Percentiles rank a stretch among this genome's conserved stretches.
Conservation (phyloP, 805 yeast species). For the Metschnikowia noctiluminum region DNA sequence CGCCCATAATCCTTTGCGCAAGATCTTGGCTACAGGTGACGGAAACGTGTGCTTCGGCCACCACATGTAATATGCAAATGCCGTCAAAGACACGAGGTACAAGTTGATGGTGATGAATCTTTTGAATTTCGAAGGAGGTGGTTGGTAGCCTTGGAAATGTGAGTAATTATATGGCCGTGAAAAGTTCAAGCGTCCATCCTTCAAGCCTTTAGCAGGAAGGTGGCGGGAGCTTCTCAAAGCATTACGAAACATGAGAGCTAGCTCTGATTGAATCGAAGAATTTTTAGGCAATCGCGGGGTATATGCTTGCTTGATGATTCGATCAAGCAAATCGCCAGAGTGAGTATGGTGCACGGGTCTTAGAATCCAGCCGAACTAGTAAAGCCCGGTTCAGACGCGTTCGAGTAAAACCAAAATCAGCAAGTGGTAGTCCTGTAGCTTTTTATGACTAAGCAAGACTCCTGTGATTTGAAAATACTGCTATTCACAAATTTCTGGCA, state of each 20-base stretch:
- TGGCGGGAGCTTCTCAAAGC: background rate
- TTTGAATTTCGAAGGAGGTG: slow-evolving; percentile 15
- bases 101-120: slow-evolving; percentile 11
- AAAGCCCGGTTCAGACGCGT: too few relatives aligned
- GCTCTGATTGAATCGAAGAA: background rate
- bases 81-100: slow-evolving; percentile 19
- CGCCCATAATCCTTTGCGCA: slow-evolving; percentile 79
- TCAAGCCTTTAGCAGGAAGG: background rate
- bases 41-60: slow-evolving; percentile 75
- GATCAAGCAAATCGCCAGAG: too few relatives aligned
- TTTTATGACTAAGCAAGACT: too few relatives aligned
- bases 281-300: background rate
- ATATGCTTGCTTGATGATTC: background rate
- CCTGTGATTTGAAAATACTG: too few relatives aligned
- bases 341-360: background rate
- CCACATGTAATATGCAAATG: slow-evolving; percentile 39
- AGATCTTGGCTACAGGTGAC: slow-evolving; percentile 59
- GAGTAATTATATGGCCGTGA: slow-evolving; percentile 13
- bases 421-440: too few relatives aligned
- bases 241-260: background rate
- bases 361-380: too few relatives aligned
- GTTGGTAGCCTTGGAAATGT: slow-evolving; percentile 14
- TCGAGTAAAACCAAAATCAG: too few relatives aligned
- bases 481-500: too few relatives aligned
- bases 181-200: background rate